Base-by-base conservation (phyloP, 169 alveolate species). In the Babesia sp. region DNA sequence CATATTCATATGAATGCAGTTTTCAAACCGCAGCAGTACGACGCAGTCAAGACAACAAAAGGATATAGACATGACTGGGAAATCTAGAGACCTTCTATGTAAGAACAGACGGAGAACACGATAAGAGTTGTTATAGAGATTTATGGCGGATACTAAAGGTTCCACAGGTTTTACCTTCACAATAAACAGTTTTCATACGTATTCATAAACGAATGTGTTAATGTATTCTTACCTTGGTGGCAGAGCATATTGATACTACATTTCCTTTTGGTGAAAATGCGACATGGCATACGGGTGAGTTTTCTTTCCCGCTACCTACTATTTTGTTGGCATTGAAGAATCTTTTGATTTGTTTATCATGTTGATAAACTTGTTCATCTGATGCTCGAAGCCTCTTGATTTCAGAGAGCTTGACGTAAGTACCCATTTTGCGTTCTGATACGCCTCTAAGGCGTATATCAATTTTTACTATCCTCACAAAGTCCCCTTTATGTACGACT, bases 251-350 rank as follows among this genome's bases (percentile, higher is more conserved):
- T 1, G 82, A 48, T 2, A 66, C 68, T 4, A 77, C 31, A 36
- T 14, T 28, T 29, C 71, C 86, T 0, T 34, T 29, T 2, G 60
- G 74, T n/a, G 71, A 54, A n/a, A 77, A 50, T 6, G 76, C 59
- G 41, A 68, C 36, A 36, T 77, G 79, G 3, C 72, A 18, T 3
- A 77, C 63, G 34, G 81, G 55, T 7, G 86, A 24, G 45, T 55
- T 26, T 36, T 77, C 82, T 59, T 77, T 77, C 46, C 74, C 86
- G 7, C n/a, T 28, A n/a, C 77, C 71, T 3, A 77, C 81, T 5
- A 77, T 81, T 31, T 77, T 77, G 56, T 46, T 37, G 42, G 71
- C 37, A 12, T 45, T 77, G 56, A 77, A 77, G 82, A 46, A 77
- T 8, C 86, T 26, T 42, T 54, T 77, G 5, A 64, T 39, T 34